Percentiles rank a stretch among this genome's conserved stretches.
Conservation (phyloP, 1,284 basidiomycete species). For the Coniferiporia sulphurascens region DNA sequence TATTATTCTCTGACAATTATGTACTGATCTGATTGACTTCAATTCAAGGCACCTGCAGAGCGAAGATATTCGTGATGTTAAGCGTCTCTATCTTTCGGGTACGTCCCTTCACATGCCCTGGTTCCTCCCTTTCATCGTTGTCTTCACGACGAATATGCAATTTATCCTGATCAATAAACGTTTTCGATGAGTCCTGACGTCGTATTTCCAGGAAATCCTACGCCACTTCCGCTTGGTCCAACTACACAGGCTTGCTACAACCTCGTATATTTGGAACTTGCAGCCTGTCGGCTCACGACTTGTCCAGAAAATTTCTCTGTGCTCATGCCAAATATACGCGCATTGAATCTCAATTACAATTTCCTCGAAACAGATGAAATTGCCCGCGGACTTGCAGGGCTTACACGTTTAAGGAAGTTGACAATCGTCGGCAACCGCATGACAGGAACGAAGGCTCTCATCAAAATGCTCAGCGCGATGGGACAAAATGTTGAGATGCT, state of each 20-base stretch:
- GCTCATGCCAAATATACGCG: conserved; percentile 82
- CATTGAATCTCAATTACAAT: conserved; percentile 95
- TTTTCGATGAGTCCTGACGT: conserved; percentile 20
- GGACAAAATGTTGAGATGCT: conserved; percentile 73
- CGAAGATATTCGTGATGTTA: conserved; percentile 81
- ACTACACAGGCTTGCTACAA: conserved; percentile 65
- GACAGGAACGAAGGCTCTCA: conserved; percentile 62
- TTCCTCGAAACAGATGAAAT: conserved; percentile 61
- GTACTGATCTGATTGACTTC: not conserved
- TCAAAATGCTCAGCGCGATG: conserved; percentile 68
- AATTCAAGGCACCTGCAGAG: conserved; percentile 48
- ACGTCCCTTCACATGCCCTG: conserved; percentile 29
- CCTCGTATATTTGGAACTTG: conserved; percentile 89
- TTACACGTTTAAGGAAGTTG: conserved; percentile 74
- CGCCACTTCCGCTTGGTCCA: conserved; percentile 12
- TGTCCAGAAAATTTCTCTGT: conserved; percentile 67
- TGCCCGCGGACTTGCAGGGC: conserved; percentile 61
- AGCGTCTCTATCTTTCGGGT: conserved; percentile 93
- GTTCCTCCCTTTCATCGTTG: not conserved
- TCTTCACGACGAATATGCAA: not conserved
- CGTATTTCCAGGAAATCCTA: conserved; percentile 39
- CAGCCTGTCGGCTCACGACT: conserved; percentile 78
- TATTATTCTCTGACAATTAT: not conserved
- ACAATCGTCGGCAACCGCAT: conserved; percentile 83
- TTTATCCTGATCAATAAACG: conserved; percentile 10